Percentiles rank a stretch among this genome's conserved stretches.
phyloP scores from a whole-genome alignment of 345 rosid species.

The Carallia brachiata region DNA sequence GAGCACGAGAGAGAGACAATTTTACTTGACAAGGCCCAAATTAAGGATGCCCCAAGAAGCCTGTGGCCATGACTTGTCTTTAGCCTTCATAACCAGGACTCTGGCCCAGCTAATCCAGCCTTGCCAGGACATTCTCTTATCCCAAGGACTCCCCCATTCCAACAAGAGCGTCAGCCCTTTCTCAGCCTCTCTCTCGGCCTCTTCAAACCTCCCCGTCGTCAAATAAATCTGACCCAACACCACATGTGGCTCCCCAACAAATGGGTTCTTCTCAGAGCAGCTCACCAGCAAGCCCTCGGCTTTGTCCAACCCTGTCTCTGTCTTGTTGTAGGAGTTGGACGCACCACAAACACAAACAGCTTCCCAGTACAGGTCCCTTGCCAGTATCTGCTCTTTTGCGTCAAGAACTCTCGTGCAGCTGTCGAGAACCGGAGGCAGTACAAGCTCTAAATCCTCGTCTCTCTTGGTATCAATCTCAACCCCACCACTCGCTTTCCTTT shows the following conservation, averaged over 20 bases:
- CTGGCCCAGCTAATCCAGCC: slow-evolving; percentile 96
- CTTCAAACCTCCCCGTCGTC: slow-evolving; percentile 57
- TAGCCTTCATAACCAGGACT: slow-evolving; percentile 70
- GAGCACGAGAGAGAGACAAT: background rate
- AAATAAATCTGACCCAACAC: slow-evolving; percentile 65
- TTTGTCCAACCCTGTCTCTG: slow-evolving; percentile 36
- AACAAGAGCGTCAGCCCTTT: slow-evolving; percentile 60
- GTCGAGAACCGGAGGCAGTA: slow-evolving; percentile 69
- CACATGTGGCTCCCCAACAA: slow-evolving; percentile 81
- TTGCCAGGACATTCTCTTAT: slow-evolving; percentile 89
- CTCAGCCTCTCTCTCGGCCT: slow-evolving; percentile 60
- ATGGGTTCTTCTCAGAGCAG: slow-evolving; percentile 66
- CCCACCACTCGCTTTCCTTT: slow-evolving; percentile 43
- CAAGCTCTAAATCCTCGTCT: slow-evolving; percentile 74
- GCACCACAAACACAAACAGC: slow-evolving; percentile 61
- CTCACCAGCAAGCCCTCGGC: slow-evolving; percentile 48
- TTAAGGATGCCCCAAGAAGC: slow-evolving; percentile 75
- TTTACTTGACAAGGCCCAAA: slow-evolving; percentile 71
- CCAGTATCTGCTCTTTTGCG: slow-evolving; percentile 56
- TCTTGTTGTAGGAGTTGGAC: background rate
- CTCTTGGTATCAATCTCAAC: slow-evolving; percentile 36
- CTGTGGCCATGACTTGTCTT: slow-evolving; percentile 79
- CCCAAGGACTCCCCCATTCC: slow-evolving; percentile 97
- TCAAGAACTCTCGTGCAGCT: slow-evolving; percentile 54
- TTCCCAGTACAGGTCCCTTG: slow-evolving; percentile 75